Evolutionary conservation across 2,329 filamentous ascomycete genomes (phyloP).

Genomic region (Corynespora cassiicola): DNA sequence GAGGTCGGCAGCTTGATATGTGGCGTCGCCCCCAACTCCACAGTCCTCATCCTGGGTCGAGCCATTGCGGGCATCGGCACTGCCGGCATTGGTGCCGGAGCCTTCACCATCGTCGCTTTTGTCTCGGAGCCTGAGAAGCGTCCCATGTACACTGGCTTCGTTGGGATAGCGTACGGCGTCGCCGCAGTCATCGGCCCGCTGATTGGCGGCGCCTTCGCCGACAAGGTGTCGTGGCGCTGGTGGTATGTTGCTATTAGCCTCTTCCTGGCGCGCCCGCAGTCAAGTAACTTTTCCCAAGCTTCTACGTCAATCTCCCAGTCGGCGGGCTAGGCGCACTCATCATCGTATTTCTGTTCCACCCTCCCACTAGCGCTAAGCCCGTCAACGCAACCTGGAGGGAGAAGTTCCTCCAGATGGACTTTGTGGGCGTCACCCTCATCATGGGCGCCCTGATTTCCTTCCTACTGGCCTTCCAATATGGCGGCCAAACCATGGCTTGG

Average conservation of each 20-base stretch:
- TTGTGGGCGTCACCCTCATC: slow-evolving; percentile 49
- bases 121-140: slow-evolving; percentile 48
- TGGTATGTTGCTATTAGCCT: no score
- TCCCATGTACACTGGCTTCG: slow-evolving; percentile 44
- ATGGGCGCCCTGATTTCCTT: slow-evolving; percentile 49
- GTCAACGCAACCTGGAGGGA: slow-evolving; percentile 32
- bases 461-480: slow-evolving; percentile 57
- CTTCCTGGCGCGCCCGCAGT: slow-evolving; percentile 48
- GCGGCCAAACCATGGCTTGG: slow-evolving; percentile 39
- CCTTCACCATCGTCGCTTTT: slow-evolving; percentile 52
- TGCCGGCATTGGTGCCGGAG: slow-evolving; percentile 40
- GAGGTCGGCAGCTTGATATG: slow-evolving; percentile 63
- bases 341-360: slow-evolving; percentile 50
- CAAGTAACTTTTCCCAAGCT: no score
- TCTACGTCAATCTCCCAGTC: slow-evolving; percentile 56
- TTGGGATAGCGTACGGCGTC: slow-evolving; percentile 45
- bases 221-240: slow-evolving; percentile 49
- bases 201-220: slow-evolving; percentile 49
- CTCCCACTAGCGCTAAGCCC: slow-evolving; percentile 32
- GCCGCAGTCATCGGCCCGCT: slow-evolving; percentile 48
- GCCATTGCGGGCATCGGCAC: slow-evolving; percentile 47
- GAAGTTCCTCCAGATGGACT: slow-evolving; percentile 54
- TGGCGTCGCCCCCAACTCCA: slow-evolving; percentile 46
- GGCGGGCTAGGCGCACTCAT: slow-evolving; percentile 47
- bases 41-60: slow-evolving; percentile 47